A percentile compares a stretch with the other conserved stretches of the same genome.
Evolutionary conservation across 1,284 basidiomycete genomes (phyloP).

Genomic region (Melampsora larici-populina): DNA sequence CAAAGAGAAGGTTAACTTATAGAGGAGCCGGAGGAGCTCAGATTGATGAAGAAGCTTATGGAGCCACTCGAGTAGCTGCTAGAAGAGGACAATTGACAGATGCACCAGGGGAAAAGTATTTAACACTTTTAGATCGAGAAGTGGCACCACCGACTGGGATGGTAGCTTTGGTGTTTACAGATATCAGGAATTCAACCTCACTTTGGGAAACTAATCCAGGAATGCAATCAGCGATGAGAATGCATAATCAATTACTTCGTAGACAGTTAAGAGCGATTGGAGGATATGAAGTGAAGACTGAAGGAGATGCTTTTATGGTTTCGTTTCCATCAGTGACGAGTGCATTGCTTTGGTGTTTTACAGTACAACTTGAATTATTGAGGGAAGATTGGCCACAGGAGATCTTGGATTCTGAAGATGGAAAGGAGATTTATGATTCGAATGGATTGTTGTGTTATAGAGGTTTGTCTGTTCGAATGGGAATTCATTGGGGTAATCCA

Average conservation of each 20-base stretch:
- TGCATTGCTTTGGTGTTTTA: conserved; percentile 87
- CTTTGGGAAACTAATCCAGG: conserved; percentile 96
- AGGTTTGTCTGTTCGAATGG: conserved; percentile 94
- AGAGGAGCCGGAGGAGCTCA: conserved; percentile 55
- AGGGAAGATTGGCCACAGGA: conserved; percentile 90
- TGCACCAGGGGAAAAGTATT: conserved; percentile 53
- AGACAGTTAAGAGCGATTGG: conserved; percentile 84
- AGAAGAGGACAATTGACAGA: conserved; percentile 49
- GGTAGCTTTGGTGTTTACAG: conserved; percentile 93
- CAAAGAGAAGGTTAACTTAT: conserved; percentile 52
- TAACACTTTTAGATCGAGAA: conserved; percentile 69
- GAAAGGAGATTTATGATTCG: conserved; percentile 67
- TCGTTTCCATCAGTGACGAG: conserved; percentile 86
- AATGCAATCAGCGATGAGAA: conserved; percentile 89
- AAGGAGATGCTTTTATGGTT: conserved; percentile 99
- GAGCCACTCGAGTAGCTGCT: conserved; percentile 46
- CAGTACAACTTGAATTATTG: conserved; percentile 79
- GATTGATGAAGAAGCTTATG: conserved; percentile 47
- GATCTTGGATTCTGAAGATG: conserved; percentile 87
- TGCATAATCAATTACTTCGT: conserved; percentile 85
- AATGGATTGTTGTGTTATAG: conserved; percentile 70
- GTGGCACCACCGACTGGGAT: conserved; percentile 83
- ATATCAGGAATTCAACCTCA: conserved; percentile 94
- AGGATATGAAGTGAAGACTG: conserved; percentile 98
- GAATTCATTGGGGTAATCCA: conserved; percentile 87